Base-by-base conservation (phyloP, 2,329 filamentous ascomycete genomes). In the Corniculantispora saksenae region DNA sequence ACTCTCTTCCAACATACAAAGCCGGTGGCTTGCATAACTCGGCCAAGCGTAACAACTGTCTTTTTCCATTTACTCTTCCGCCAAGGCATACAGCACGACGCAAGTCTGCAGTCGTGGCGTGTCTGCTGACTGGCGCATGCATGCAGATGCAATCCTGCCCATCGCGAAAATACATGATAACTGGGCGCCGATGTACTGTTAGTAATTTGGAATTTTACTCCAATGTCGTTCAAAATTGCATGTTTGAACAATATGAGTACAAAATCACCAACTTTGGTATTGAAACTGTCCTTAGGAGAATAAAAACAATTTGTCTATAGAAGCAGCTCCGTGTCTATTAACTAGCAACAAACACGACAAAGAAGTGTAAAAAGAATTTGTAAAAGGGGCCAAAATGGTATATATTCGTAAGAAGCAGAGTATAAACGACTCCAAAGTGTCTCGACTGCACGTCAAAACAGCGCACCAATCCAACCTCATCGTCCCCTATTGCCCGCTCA, bases 331-430 rank as follows among this genome's bases (percentile, higher is more conserved):
- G 29, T 38, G 29, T 17, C 27, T 25, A 55, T 21, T 19, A n/a
- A 21, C 19, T 55, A 35, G n/a, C 27, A 32, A 54, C 10, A 55
- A 2, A 35, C 50, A 19, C 19, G 21, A 40, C 10, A 43, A 27
- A 53, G n/a, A 40, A 29, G n/a, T n/a, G 4, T 27, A 53, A 21
- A 23, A 2, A 3, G 17, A 10, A 25, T 59, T 48, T 23, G 12
- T 57, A 19, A n/a, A 50, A 21, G 7, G 35, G 9, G 17, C 5
- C 21, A 15, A 59, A 53, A 9, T 45, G 48, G 17, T 45, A 23
- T 61, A 32, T 54, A 45, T 32, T 54, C 59, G 51, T 54, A 10
- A 45, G 23, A 61, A 61, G 59, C 48, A 45, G 19, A 61, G 48
- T 54, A 17, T 19, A 23, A 61, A 54, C 17, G 25, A 19, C 48